Conservation (phyloP, 768 basidiomycete species). For the Podaxis pistillaris region DNA sequence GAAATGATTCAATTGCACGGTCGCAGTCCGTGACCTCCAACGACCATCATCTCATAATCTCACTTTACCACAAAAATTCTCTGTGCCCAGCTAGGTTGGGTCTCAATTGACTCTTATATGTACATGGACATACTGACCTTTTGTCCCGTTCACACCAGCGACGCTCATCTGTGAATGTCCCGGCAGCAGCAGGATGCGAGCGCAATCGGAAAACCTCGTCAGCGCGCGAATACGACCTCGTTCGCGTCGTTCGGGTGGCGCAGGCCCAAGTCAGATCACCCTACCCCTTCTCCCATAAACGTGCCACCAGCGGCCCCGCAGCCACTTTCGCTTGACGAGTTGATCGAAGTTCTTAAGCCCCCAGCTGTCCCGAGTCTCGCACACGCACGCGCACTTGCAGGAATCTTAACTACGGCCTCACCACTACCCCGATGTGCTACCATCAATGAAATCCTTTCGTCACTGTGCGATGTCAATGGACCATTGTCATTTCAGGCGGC, state of each 20-base stretch:
- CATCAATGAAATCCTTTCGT: conserved; percentile 60
- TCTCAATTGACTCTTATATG: no score
- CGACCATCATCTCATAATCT: background rate
- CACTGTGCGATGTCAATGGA: conserved; percentile 53
- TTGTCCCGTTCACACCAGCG: no score
- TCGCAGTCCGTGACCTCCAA: background rate
- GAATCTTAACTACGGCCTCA: conserved; percentile 45
- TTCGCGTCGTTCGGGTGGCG: conserved; percentile 14
- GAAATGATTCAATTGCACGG: conserved; percentile 1
- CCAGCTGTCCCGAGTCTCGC: conserved; percentile 63
- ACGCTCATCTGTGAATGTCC: conserved; percentile 8
- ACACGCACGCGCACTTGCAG: conserved; percentile 62
- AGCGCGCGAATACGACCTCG: conserved; percentile 14
- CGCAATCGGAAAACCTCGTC: conserved; percentile 8
- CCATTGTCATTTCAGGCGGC: conserved; percentile 60
- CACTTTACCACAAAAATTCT: background rate
- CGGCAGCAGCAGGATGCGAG: conserved; percentile 14
- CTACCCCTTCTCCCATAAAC: background rate
- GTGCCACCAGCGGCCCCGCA: background rate
- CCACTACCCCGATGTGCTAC: conserved; percentile 52
- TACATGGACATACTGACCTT: no score
- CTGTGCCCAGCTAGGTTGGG: no score
- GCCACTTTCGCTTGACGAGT: conserved; percentile 29
- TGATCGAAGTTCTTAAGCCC: conserved; percentile 48
- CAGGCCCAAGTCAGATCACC: conserved; percentile 2